Base-by-base conservation (phyloP, 1,284 basidiomycete species). In the Xerocomus minutiporus region DNA sequence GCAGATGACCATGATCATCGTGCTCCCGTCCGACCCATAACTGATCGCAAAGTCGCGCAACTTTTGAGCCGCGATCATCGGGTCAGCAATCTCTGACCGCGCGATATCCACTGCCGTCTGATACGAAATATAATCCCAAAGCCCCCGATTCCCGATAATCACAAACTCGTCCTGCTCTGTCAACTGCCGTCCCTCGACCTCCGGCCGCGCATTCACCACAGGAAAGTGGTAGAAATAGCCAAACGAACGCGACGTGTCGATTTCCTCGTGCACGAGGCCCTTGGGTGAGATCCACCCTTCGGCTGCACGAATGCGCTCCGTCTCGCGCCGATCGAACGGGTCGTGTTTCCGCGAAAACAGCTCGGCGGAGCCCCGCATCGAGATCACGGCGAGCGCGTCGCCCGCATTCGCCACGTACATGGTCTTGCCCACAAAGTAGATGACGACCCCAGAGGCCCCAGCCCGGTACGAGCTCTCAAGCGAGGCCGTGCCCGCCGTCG, bases 41-140 rank as follows among this genome's bases (percentile, higher is more conserved):
- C 92, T 93, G 65, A 99, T 91, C 9, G 97, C 94, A 61, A 97
- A 91, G 71, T 99, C 97, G 51, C 97, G 82, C 49, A 99, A 74
- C 75, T 97, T 98, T 73, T 97, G 95, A 0, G 96, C 93, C 4
- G 97, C 96, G 62, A 95, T 86, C 93, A 97, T 97, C 0, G 95
- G 93, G 67, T 98, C 92, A 15, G 81, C 80, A 28, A 83, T 74
- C 66, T 93, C 91, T 8, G 84, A 84, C 25, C 96, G 83, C 1
- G 94, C 96, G 57, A 99, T 95, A 66, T 99, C 96, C 47, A 99
- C 93, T 0, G 97, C 97, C 0, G 92, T 96, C 71, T 98, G 95
- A 69, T 92, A 93, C 8, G 92, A 90, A 58, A 98, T 88, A 61
- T 86, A 91, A 63, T 96, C 90, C 97, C 97, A 99, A 35, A 99